Percentiles rank a stretch among this genome's conserved stretches.
Conservation (phyloP, 1,284 basidiomycete genomes). For the Athelia psychrophila region DNA sequence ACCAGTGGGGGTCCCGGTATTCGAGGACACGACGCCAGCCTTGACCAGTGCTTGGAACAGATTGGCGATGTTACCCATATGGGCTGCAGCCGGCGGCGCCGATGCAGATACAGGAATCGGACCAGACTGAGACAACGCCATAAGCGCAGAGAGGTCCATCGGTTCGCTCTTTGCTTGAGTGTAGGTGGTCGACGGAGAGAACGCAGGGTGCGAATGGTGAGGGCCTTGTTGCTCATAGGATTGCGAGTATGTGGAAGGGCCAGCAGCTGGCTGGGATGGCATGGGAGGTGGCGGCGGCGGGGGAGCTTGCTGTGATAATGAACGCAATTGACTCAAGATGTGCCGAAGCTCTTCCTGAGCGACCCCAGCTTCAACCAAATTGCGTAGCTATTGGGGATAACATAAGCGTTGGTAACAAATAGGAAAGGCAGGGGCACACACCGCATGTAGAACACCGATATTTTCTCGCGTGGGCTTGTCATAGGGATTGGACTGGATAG, state of each 20-base stretch:
- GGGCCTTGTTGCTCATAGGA: conserved; percentile 14
- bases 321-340: conserved; percentile 75
- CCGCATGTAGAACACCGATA: conserved; percentile 71
- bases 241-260: conserved; percentile 11
- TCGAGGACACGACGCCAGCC: conserved; percentile 67
- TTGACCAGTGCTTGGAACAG: conserved; percentile 67
- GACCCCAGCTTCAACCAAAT: conserved; percentile 75
- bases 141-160: conserved; percentile 21
- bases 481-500: conserved; percentile 61
- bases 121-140: conserved; percentile 15
- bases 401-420: conserved; percentile 11
- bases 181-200: conserved; percentile 13
- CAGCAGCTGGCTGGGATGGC: conserved; percentile 18
- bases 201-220: conserved; percentile 26
- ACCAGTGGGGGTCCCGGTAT: conserved; percentile 47
- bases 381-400: conserved; percentile 53
- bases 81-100: conserved; percentile 22
- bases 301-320: conserved; percentile 50
- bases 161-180: conserved; percentile 26
- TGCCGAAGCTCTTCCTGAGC: conserved; percentile 79
- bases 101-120: conserved; percentile 27
- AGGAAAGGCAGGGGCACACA: conserved; percentile 30
- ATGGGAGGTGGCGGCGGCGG: conserved; percentile 33
- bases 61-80: conserved; percentile 46
- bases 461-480: conserved; percentile 64